Base-by-base conservation (phyloP, 306 rosid genomes). In the Fagus crenata region DNA sequence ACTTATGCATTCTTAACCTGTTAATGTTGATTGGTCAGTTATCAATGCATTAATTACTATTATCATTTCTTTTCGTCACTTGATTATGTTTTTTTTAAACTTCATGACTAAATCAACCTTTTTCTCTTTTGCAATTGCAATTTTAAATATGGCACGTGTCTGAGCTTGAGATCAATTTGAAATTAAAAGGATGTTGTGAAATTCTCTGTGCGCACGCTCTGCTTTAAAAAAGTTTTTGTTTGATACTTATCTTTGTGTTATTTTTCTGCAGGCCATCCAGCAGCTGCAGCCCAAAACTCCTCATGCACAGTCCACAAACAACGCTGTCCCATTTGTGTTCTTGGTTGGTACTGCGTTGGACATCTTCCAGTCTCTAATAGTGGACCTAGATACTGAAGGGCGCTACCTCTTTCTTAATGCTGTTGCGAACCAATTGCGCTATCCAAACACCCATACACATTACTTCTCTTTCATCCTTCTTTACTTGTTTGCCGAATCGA, bases 361-460 rank as follows among this genome's bases (percentile, higher is more conserved):
- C 73, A 89, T 96, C 76, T 96, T 92, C 77, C 91, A 89, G 88
- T 74, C 89, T 43, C 86, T 95, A 53, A 88, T 90, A 54, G 81
- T 68, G 75, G 97, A 92, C 55, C 81, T 95, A 81, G 99, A 95
- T 78, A 92, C 97, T 0, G 99, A 95, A 87, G 99, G 99, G 67
- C 98, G 99, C 15, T 92, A 96, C 85, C 98, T 96, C 69, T 96
- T 96, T 86, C 89, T 96, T 9, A 96, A 96, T 81, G 99, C 99
- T 0, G 88, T 93, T 46, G 99, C 99, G 15, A 96, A 96, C 87
- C 99, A 96, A 85, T 90, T 96, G 31, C 98, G 99, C 6, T 96
- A 92, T 83, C 99, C 99, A 6, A 96, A 96, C 72, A 96, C 99
- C 18, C 97, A 96, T 73, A 96, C 99, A 0, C 98, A 96, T 78